Evolutionary conservation across 192 early-diverging fungal genomes (phyloP).

Genomic region (Linderina pennispora): DNA sequence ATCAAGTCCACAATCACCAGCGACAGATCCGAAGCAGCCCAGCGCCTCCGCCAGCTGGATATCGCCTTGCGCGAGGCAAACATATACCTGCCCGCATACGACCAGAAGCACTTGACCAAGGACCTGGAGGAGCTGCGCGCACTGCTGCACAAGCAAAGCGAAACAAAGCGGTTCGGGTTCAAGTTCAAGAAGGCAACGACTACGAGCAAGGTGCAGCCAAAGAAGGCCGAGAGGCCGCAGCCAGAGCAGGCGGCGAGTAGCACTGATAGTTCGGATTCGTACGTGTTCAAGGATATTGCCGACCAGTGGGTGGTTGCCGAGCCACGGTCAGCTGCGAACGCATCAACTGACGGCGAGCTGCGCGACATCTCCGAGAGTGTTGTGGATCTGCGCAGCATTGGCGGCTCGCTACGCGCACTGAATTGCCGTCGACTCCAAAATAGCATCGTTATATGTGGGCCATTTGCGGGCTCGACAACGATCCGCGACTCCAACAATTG

Average conservation of each 20-base stretch:
- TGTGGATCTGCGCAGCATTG: slow-evolving; percentile 52
- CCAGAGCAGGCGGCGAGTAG: not conserved
- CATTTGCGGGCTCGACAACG: slow-evolving; percentile 67
- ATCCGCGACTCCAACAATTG: slow-evolving; percentile 59
- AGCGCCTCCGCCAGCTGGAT: slow-evolving; percentile 24
- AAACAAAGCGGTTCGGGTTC: not conserved
- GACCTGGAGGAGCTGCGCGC: slow-evolving; percentile 29
- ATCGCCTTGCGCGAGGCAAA: slow-evolving; percentile 32
- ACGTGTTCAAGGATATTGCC: not conserved
- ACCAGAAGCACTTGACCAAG: slow-evolving; percentile 27
- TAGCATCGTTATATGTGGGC: slow-evolving; percentile 60
- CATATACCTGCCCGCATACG: slow-evolving; percentile 38
- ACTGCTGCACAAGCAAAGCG: slow-evolving; percentile 5
- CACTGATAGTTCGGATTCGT: not conserved
- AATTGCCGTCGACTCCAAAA: slow-evolving; percentile 66
- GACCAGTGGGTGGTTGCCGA: slow-evolving; percentile 7
- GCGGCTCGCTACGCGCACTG: slow-evolving; percentile 56
- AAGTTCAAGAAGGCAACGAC: not conserved
- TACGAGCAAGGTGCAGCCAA: not conserved
- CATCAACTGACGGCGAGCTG: slow-evolving; percentile 29
- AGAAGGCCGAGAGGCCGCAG: not conserved
- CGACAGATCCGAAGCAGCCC: slow-evolving; percentile 5
- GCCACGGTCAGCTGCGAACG: no score
- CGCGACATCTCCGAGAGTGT: slow-evolving; percentile 53
- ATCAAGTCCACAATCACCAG: slow-evolving; percentile 3